A percentile compares a stretch with the other conserved stretches of the same genome.
Evolutionary conservation across 2,329 filamentous ascomycete genomes (phyloP).

Genomic region (Ploettnerulaceae sp.): DNA sequence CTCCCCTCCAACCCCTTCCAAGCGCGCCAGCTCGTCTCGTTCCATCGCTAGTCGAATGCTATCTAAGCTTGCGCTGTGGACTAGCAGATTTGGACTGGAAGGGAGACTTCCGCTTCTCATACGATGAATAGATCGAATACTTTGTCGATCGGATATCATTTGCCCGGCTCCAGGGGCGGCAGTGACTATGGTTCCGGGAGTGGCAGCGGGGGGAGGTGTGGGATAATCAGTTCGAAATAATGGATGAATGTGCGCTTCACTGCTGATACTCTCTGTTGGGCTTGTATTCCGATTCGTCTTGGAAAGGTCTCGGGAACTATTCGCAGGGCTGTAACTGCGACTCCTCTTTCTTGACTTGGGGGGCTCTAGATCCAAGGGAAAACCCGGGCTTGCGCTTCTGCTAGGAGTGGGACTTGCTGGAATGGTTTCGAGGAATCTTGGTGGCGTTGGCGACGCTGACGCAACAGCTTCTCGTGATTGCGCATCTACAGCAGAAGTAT

Average conservation of each 20-base stretch:
- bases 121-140: constrained; percentile 46
- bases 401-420: constrained; percentile 61
- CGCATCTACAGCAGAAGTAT: constrained; percentile 62
- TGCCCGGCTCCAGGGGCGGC: constrained; percentile 66
- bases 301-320: constrained; percentile 19
- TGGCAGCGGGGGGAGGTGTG: constrained; percentile 58
- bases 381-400: constrained; percentile 59
- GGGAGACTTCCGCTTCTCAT: constrained; percentile 54
- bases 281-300: constrained; percentile 16
- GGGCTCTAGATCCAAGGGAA: constrained; percentile 51
- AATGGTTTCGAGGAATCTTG: constrained; percentile 62
- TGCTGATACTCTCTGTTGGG: constrained; percentile 37
- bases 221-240: constrained; percentile 71
- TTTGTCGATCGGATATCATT: constrained; percentile 51
- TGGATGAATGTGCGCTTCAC: constrained; percentile 70
- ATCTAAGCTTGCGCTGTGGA: constrained; percentile 46
- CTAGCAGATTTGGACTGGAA: constrained; percentile 47
- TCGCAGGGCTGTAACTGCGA: constrained; percentile 32
- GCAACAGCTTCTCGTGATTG: constrained; percentile 55
- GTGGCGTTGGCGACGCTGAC: constrained; percentile 36
- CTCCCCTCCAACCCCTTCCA: constrained; percentile 28
- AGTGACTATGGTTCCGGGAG: constrained; percentile 65
- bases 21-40: constrained; percentile 27
- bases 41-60: constrained; percentile 32
- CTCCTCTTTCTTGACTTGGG: constrained; percentile 35